Percentiles rank a stretch among this genome's conserved stretches.
Conservation (phyloP, 495 filamentous ascomycete species). For the Glonium stellatum region DNA sequence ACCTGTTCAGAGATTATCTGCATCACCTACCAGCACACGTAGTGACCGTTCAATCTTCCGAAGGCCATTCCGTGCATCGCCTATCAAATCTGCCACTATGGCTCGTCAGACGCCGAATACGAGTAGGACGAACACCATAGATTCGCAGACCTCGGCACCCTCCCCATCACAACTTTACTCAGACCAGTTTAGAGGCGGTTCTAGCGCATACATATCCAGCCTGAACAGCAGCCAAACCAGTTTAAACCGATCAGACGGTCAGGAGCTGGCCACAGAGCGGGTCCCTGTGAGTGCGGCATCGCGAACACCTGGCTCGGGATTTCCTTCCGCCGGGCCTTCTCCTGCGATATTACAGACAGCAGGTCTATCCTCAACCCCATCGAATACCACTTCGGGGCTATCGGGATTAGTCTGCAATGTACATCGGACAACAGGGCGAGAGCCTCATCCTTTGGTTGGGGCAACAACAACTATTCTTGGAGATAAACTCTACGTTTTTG, state of each 20-base stretch:
- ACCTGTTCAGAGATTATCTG: conserved; percentile 28
- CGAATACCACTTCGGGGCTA: conserved; percentile 44
- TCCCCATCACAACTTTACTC: conserved; percentile 35
- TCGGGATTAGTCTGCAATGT: conserved; percentile 93
- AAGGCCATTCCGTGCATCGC: conserved; percentile 7
- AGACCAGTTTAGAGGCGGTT: conserved; percentile 19
- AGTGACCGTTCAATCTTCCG: conserved; percentile 1
- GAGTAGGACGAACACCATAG: conserved; percentile 51
- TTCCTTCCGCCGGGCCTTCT: conserved; percentile 24
- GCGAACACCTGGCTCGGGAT: conserved; percentile 23
- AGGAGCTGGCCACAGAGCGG: conserved; percentile 46
- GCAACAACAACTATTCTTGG: conserved; percentile 92
- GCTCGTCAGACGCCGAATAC: conserved; percentile 34
- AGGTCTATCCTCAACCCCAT: conserved; percentile 22
- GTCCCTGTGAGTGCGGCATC: conserved; percentile 40
- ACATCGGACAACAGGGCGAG: conserved; percentile 79
- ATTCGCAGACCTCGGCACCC: conserved; percentile 48
- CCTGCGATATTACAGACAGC: neutral
- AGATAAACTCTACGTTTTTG: conserved; percentile 94
- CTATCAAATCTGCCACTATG: conserved; percentile 30
- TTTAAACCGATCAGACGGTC: conserved; percentile 42
- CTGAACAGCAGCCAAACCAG: conserved; percentile 55
- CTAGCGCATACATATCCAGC: conserved; percentile 29
- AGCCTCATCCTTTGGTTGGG: conserved; percentile 85
- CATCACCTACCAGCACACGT: conserved; percentile 12